Evolutionary conservation across 257 asterid genomes (phyloP).

Genomic region (Scutellaria baicalensis): DNA sequence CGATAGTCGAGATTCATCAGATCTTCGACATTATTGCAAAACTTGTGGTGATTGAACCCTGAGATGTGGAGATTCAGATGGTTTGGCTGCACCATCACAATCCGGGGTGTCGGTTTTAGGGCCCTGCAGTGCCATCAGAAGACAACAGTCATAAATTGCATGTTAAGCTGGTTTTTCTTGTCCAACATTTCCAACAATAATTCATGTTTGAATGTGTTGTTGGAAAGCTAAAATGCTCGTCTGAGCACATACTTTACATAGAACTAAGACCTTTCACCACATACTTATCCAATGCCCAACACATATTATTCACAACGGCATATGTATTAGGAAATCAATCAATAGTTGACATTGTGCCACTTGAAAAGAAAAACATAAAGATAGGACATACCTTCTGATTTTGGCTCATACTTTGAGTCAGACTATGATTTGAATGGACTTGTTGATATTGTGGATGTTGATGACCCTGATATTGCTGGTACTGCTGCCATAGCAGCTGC

Average conservation of each 20-base stretch:
- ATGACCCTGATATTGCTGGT: conserved; percentile 53
- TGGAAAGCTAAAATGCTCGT: background rate
- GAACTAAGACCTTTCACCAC: background rate
- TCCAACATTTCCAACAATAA: background rate
- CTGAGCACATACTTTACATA: background rate
- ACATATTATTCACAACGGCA: background rate
- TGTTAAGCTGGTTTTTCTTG: background rate
- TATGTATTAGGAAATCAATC: background rate
- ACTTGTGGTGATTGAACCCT: conserved; percentile 15
- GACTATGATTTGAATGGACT: background rate
- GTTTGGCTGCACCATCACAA: conserved; percentile 20
- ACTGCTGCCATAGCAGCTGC: conserved; percentile 60
- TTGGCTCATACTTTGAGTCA: conserved; percentile 12
- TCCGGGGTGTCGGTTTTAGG: conserved; percentile 20
- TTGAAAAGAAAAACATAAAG: background rate
- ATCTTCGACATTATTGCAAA: conserved; percentile 19
- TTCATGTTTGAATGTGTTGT: background rate
- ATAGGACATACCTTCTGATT: conserved; percentile 24
- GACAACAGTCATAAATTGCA: background rate
- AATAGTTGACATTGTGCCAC: background rate
- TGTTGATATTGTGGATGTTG: conserved; percentile 24
- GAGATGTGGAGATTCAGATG: conserved; percentile 25
- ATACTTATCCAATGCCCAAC: background rate
- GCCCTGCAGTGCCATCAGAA: conserved; percentile 25
- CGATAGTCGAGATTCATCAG: conserved; percentile 7